A percentile compares a stretch with the other conserved stretches of the same genome.
These are phyloP conservation scores for Begonia masoniana DNA, from an alignment of 306 rosid genomes.

Conservation along the genomic window DNA sequence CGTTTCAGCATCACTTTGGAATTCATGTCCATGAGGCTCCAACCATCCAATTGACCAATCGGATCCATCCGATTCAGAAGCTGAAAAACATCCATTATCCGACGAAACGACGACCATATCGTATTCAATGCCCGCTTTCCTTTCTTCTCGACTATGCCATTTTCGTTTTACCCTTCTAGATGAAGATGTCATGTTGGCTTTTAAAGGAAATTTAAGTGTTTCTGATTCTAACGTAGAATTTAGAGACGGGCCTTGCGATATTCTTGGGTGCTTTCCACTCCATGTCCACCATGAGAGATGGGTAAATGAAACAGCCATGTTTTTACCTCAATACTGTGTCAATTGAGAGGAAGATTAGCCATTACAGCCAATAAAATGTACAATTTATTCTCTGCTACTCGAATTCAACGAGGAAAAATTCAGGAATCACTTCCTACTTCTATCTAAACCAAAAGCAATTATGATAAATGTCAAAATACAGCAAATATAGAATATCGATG, in stretches of 20 bases:
- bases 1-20: slow-evolving; percentile 48
- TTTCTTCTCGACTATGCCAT: slow-evolving; percentile 83
- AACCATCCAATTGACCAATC: slow-evolving; percentile 98
- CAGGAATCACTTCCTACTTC: too few species aligned
- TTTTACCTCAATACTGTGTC: slow-evolving; percentile 5
- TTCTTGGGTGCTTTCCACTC: slow-evolving; percentile 70
- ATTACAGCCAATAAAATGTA: neutral
- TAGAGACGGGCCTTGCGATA: slow-evolving; percentile 34
- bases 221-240: slow-evolving; percentile 71
- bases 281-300: slow-evolving; percentile 86
- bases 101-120: slow-evolving; percentile 92
- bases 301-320: slow-evolving; percentile 77
- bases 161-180: slow-evolving; percentile 71
- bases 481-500: too few species aligned
- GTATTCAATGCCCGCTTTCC: slow-evolving; percentile 65
- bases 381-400: slow-evolving; percentile 11
- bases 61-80: slow-evolving; percentile 77
- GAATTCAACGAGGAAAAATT: neutral
- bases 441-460: too few species aligned
- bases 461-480: too few species aligned
- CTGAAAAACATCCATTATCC: slow-evolving; percentile 82
- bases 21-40: slow-evolving; percentile 93
- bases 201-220: slow-evolving; percentile 52
- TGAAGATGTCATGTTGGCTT: slow-evolving; percentile 40
- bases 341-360: neutral